Base-by-base conservation (phyloP, 306 rosid genomes). In the Adenanthera pavonina region DNA sequence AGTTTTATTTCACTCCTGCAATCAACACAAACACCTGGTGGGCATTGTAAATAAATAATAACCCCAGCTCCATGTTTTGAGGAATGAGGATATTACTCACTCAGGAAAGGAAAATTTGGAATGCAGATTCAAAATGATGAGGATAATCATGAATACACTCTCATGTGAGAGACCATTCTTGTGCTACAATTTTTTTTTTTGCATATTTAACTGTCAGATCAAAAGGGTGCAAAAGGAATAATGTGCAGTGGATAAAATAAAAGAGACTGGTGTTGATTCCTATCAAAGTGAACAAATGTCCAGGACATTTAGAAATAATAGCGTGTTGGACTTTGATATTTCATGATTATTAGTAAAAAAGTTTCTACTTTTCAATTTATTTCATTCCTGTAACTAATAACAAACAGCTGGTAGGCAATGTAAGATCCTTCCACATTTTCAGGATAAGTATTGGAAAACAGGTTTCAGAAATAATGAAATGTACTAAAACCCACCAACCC, bases 151-250 rank as follows among this genome's bases (percentile, higher is more conserved):
- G 36, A 61, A 33, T 9, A 61, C 70, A 74, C 8, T 33, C 68
- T 65, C 78, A 66, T 78, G 38, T 61, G 33, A 12, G 72, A 79
- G 53, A 66, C 78, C 81, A 72, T 76, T 61, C 44, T 80, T 83
- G 43, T 80, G 81, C 73, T 69, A 70, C 69, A 64, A 14, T 77
- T 82, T 80, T 46, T 69, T 77, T 80, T 48, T 11, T 47, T 9
- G n/a, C 7, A 75, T 16, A 81, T 69, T 8, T 59, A 40, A 40
- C 71, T 71, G 86, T 86, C 90, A 83, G 89, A 59, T 51, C 65
- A 67, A 85, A 82, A 74, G 81, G 87, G 74, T 52, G 44, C 59
- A 65, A 36, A 82, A 75, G 72, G 79, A 78, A 44, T 78, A 47
- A 13, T 84, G 11, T 16, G 4, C 69, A 75, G 41, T 75, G 74